A percentile compares a stretch with the other conserved stretches of the same genome.
These are phyloP conservation scores for Fusarium equiseti DNA, from an alignment of 2,329 filamentous ascomycete species.

Conservation along the genomic window DNA sequence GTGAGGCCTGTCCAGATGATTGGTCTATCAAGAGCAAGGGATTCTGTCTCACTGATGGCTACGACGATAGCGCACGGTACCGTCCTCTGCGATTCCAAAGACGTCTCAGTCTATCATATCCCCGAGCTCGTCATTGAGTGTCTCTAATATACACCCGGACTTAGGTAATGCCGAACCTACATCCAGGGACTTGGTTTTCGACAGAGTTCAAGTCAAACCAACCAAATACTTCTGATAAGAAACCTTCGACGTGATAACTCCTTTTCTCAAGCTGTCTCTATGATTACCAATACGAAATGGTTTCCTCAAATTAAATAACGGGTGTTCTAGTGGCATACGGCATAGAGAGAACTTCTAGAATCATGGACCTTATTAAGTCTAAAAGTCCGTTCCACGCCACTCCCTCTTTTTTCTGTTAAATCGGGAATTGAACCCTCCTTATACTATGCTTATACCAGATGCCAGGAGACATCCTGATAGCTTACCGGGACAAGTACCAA, in stretches of 20 bases:
- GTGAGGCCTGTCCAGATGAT: constrained; percentile 16
- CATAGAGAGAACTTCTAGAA: neutral
- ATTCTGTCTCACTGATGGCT: too few relatives aligned
- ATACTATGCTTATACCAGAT: too few relatives aligned
- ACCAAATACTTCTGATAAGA: neutral
- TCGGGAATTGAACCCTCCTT: neutral
- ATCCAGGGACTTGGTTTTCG: neutral
- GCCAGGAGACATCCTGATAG: too few relatives aligned
- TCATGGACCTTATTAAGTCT: neutral
- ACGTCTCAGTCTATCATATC: too few relatives aligned
- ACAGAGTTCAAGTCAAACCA: neutral
- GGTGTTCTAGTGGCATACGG: neutral
- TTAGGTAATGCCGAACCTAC: neutral
- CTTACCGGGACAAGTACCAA: too few relatives aligned
- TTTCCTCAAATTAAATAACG: neutral
- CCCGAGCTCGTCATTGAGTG: neutral
- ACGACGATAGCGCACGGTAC: too few relatives aligned
- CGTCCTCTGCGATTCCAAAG: too few relatives aligned
- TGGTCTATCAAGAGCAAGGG: too few relatives aligned
- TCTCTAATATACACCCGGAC: neutral
- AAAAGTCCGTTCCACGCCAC: neutral
- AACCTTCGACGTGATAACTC: neutral
- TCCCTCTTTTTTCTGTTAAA: neutral
- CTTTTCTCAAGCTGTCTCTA: neutral
- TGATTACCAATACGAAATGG: neutral